phyloP scores from a whole-genome alignment of 192 early-diverging fungal species.

The Umbelopsis isabellina region DNA sequence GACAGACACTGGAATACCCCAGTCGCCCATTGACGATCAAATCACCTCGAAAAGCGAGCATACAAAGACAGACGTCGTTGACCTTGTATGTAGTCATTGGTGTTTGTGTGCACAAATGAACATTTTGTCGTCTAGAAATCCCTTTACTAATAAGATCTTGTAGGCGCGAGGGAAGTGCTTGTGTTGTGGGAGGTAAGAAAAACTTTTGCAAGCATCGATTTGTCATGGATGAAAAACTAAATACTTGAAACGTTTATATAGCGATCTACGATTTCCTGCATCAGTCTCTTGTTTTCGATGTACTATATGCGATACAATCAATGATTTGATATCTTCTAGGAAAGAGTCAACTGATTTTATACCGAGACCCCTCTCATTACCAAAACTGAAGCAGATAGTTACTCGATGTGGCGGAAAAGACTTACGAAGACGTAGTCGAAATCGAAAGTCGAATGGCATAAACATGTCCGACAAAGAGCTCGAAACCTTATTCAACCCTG shows the following conservation, averaged over 20 bases:
- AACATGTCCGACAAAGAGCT: slow-evolving; percentile 19
- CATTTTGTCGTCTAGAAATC: too few relatives aligned
- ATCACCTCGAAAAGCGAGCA: too few relatives aligned
- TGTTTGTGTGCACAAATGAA: too few relatives aligned
- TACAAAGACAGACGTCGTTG: too few relatives aligned
- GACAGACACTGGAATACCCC: slow-evolving; percentile 16
- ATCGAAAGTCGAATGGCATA: neutral
- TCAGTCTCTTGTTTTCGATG: slow-evolving; percentile 82
- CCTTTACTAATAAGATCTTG: neutral
- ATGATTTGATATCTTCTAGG: slow-evolving; percentile 59
- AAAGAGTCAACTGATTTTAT: neutral
- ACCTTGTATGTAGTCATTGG: too few relatives aligned
- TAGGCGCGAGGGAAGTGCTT: slow-evolving; percentile 65
- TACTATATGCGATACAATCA: slow-evolving; percentile 89
- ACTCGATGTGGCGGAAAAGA: slow-evolving; percentile 25
- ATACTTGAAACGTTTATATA: slow-evolving; percentile 29
- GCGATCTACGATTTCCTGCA: slow-evolving; percentile 73
- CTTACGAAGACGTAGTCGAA: slow-evolving; percentile 12
- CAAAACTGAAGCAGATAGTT: slow-evolving; percentile 26
- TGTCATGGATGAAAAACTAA: neutral
- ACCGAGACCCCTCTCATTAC: slow-evolving; percentile 25
- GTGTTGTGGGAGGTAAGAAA: slow-evolving; percentile 60
- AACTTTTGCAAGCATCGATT: neutral
- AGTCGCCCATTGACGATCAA: neutral
- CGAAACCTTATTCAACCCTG: slow-evolving; percentile 30